These are phyloP conservation scores for Geotrichum citri-aurantii DNA, from an alignment of 1,139 yeast species.

Conservation along the genomic window DNA sequence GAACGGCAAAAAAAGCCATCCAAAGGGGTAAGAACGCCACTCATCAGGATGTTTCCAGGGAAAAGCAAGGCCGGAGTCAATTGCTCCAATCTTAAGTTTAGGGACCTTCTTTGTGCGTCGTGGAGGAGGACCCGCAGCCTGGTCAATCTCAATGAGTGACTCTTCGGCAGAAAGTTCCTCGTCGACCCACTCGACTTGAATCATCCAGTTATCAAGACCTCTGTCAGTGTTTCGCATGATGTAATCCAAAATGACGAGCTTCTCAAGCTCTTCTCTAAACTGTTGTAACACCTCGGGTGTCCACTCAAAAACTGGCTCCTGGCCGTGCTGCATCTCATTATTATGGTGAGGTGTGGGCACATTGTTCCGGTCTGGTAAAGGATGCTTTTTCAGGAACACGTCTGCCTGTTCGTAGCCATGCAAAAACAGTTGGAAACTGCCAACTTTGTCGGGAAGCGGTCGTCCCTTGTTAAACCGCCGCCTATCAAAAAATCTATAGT, in stretches of 20 bases:
- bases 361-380: slow-evolving; percentile 44
- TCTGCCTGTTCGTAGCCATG: slow-evolving; percentile 58
- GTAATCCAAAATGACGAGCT: slow-evolving; percentile 64
- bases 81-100: slow-evolving; percentile 57
- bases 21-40: slow-evolving; percentile 76
- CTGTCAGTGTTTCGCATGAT: slow-evolving; percentile 72
- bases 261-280: slow-evolving; percentile 60
- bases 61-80: slow-evolving; percentile 69
- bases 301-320: slow-evolving; percentile 46
- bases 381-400: slow-evolving; percentile 50
- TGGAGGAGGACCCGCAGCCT: neutral
- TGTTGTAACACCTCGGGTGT: slow-evolving; percentile 45
- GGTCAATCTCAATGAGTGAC: slow-evolving; percentile 14
- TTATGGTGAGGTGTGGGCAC: slow-evolving; percentile 11
- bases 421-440: slow-evolving; percentile 63
- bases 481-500: slow-evolving; percentile 49
- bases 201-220: slow-evolving; percentile 77
- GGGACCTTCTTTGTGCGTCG: slow-evolving; percentile 32
- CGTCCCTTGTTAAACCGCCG: slow-evolving; percentile 25
- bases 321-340: slow-evolving; percentile 21
- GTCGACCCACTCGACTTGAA: slow-evolving; percentile 46
- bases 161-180: slow-evolving; percentile 23
- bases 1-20: slow-evolving; percentile 67
- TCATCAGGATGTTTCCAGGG: slow-evolving; percentile 86
- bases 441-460: slow-evolving; percentile 48